These are phyloP conservation scores for Ganoderma boninense DNA, from an alignment of 1,284 basidiomycete genomes.

Conservation along the genomic window DNA sequence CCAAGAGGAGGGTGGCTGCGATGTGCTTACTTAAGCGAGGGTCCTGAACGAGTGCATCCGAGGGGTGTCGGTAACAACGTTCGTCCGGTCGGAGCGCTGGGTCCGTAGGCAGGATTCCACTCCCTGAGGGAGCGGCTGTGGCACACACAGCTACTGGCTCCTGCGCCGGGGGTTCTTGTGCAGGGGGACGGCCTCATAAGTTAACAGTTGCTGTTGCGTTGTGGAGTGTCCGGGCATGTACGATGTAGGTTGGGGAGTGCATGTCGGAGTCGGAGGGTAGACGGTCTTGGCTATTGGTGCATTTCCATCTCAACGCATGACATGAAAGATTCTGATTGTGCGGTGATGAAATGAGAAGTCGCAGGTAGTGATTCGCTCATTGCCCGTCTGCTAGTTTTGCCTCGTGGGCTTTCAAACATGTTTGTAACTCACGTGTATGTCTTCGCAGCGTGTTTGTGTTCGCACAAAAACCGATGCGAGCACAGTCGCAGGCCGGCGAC, in stretches of 20 bases:
- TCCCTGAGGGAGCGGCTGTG: background rate
- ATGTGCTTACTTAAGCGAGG: background rate
- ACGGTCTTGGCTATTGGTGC: background rate
- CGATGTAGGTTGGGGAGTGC: background rate
- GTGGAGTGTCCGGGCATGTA: background rate
- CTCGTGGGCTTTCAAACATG: background rate
- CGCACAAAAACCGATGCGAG: conserved; percentile 41
- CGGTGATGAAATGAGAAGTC: background rate
- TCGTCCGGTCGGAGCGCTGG: conserved; percentile 16
- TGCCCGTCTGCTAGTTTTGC: background rate
- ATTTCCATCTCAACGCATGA: background rate
- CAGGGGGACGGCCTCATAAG: background rate
- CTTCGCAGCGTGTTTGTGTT: conserved; percentile 46
- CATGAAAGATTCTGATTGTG: background rate
- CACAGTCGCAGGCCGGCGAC: conserved; percentile 13
- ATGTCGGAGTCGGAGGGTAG: too few species aligned
- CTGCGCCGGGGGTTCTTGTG: background rate
- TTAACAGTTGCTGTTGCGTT: background rate
- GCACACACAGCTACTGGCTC: background rate
- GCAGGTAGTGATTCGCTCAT: background rate
- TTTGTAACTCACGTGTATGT: conserved; percentile 10
- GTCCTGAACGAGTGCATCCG: background rate
- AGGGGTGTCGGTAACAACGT: background rate
- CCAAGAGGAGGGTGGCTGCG: background rate
- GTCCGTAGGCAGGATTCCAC: background rate